Conservation (phyloP, 2,329 filamentous ascomycete genomes). For the Apiospora saccharicola region DNA sequence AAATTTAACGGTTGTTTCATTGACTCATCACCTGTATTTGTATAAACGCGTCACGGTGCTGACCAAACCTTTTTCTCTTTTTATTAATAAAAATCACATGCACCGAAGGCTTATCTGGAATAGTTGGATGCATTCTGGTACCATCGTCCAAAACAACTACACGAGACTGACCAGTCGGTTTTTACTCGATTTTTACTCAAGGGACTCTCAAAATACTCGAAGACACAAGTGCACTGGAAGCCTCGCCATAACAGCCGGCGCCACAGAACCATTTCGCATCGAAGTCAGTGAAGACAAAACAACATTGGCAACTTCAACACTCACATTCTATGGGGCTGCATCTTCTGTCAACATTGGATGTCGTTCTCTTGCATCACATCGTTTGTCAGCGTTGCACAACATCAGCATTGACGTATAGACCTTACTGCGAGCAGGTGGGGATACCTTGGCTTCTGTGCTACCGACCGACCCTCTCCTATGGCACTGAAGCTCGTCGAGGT, state of each 20-base stretch:
- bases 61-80: background rate
- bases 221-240: background rate
- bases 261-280: background rate
- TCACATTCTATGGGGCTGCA: background rate
- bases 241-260: background rate
- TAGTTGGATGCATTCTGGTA: background rate
- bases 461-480: conserved; percentile 10
- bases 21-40: background rate
- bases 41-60: background rate
- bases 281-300: background rate
- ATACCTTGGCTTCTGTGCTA: background rate
- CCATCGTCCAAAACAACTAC: background rate
- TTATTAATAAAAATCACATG: background rate
- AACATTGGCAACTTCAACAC: background rate
- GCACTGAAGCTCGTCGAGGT: background rate
- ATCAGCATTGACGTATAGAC: background rate
- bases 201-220: too few relatives aligned
- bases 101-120: background rate
- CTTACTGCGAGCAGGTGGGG: background rate
- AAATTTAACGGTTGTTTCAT: background rate
- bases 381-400: background rate
- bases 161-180: background rate
- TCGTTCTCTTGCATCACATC: background rate
- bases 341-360: background rate
- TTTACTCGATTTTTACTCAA: background rate